phyloP scores from a whole-genome alignment of 495 filamentous ascomycete genomes.

The Podospora pseudopauciseta region DNA sequence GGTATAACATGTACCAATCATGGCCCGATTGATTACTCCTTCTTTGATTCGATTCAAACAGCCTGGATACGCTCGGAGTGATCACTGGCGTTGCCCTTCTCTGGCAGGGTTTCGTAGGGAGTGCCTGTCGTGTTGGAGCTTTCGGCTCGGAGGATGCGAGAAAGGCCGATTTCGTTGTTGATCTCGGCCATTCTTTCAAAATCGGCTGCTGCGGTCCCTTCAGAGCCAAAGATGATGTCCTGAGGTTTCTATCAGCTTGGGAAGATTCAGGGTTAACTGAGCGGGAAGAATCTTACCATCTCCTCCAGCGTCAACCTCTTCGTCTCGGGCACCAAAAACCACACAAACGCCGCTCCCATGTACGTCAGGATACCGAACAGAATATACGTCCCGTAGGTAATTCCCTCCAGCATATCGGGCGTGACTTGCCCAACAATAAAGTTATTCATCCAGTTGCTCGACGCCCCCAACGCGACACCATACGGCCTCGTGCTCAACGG shows the following conservation, averaged over 20 bases:
- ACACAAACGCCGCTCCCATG: constrained; percentile 67
- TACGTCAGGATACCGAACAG: constrained; percentile 72
- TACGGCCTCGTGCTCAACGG: constrained; percentile 69
- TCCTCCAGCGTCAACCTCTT: constrained; percentile 60
- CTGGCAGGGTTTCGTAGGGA: constrained; percentile 24
- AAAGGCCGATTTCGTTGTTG: constrained; percentile 65
- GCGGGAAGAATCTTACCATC: constrained; percentile 41
- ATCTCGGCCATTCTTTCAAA: constrained; percentile 70
- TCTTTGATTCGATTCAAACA: neutral
- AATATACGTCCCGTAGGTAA: constrained; percentile 75
- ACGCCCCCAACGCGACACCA: constrained; percentile 68
- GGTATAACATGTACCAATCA: neutral
- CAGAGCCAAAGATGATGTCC: constrained; percentile 75
- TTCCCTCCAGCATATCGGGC: constrained; percentile 65
- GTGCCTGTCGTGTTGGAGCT: constrained; percentile 19
- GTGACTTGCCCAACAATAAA: constrained; percentile 67
- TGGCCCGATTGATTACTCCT: neutral
- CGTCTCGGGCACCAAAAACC: constrained; percentile 71
- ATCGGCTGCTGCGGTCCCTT: constrained; percentile 65
- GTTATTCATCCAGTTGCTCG: constrained; percentile 55
- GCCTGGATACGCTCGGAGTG: neutral
- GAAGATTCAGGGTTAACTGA: too few relatives aligned
- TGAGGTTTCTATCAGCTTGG: constrained; percentile 11
- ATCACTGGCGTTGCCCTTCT: constrained; percentile 21
- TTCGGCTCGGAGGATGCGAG: constrained; percentile 35